Evolutionary conservation across 1,284 basidiomycete species (phyloP).

Genomic region (Pyrrhoderma noxium): DNA sequence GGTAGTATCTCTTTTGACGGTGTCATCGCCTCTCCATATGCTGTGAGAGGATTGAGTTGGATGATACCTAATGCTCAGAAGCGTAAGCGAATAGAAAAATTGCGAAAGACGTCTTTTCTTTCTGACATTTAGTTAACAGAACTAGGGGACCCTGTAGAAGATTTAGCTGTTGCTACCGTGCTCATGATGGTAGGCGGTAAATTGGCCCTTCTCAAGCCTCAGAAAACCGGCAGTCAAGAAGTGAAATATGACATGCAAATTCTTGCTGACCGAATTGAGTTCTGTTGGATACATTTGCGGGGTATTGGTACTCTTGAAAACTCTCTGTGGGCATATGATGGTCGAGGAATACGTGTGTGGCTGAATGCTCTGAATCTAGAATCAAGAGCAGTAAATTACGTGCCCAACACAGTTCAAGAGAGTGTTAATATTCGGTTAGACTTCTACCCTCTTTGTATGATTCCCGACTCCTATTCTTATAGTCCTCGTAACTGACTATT

Average conservation of each 20-base stretch:
- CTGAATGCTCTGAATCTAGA: constrained; percentile 78
- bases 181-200: constrained; percentile 95
- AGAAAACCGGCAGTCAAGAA: constrained; percentile 67
- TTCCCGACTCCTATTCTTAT: constrained; percentile 2
- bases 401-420: constrained; percentile 73
- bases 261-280: constrained; percentile 91
- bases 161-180: constrained; percentile 90
- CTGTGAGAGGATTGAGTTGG: constrained; percentile 93
- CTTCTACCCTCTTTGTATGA: constrained; percentile 92
- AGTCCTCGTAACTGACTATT: not conserved
- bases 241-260: constrained; percentile 98
- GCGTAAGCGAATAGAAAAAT: constrained; percentile 43
- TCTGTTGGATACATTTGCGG: constrained; percentile 96
- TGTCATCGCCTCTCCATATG: constrained; percentile 77
- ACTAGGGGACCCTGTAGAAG: constrained; percentile 90
- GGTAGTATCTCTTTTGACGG: constrained; percentile 95
- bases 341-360: constrained; percentile 86
- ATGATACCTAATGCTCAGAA: constrained; percentile 93
- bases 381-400: constrained; percentile 22
- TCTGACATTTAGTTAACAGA: constrained; percentile 38
- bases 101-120: constrained; percentile 15
- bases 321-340: constrained; percentile 97
- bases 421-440: constrained; percentile 87
- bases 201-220: constrained; percentile 77
- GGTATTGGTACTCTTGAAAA: constrained; percentile 93